Conservation (phyloP, 176 grass and related monocot species). For the Raddia distichophylla region DNA sequence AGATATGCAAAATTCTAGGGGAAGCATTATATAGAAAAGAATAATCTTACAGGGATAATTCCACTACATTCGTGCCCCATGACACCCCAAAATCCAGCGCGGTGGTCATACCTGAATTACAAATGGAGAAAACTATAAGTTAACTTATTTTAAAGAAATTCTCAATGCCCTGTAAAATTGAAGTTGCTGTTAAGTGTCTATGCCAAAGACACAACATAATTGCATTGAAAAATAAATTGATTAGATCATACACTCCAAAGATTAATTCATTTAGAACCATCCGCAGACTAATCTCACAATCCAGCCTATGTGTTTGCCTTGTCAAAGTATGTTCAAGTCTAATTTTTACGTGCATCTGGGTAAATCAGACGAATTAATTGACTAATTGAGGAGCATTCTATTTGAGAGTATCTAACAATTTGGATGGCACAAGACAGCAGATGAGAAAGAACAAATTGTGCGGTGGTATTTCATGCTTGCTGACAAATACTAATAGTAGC, state of each 20-base stretch:
- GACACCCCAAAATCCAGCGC: conserved; percentile 98
- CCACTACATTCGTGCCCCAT: conserved; percentile 78
- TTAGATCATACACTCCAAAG: neutral
- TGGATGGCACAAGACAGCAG: neutral
- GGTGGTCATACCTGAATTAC: conserved; percentile 77
- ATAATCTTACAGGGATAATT: conserved; percentile 84
- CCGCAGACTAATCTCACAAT: conserved; percentile 2
- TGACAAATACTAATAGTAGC: neutral
- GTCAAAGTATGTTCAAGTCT: neutral
- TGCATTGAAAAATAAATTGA: neutral
- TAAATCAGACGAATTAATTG: neutral
- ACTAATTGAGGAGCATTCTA: neutral
- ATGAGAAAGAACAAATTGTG: neutral
- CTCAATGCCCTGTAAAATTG: neutral
- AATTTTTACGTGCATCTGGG: neutral
- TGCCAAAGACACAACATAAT: neutral
- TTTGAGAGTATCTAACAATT: neutral
- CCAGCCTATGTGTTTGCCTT: neutral
- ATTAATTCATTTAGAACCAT: conserved; percentile 1
- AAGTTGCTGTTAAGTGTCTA: neutral
- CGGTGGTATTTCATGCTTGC: neutral
- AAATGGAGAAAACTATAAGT: conserved; percentile 21
- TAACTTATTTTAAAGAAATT: conserved; percentile 27
- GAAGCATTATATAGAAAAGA: neutral
- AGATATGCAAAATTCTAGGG: neutral